phyloP scores from a whole-genome alignment of 345 rosid species.

The Eutrema japonicum region DNA sequence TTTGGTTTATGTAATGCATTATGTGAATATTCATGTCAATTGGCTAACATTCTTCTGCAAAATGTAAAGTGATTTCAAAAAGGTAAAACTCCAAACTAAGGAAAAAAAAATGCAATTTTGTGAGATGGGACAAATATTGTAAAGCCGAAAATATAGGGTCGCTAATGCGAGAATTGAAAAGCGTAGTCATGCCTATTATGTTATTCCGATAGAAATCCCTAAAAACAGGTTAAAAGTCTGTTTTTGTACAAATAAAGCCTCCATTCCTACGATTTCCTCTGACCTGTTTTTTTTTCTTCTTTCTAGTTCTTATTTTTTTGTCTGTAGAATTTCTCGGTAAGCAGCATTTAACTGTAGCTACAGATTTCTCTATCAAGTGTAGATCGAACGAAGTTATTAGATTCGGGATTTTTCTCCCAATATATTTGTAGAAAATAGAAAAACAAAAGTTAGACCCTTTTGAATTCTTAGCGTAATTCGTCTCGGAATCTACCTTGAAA shows the following conservation, averaged over 20 bases:
- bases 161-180: neutral
- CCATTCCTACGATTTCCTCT: neutral
- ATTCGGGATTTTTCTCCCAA: slow-evolving; percentile 15
- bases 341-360: slow-evolving; percentile 29
- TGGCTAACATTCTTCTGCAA: no score
- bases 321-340: slow-evolving; percentile 13
- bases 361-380: slow-evolving; percentile 4
- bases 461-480: neutral
- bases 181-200: no score
- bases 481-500: neutral
- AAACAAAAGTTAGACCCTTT: slow-evolving; percentile 5
- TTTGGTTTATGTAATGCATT: no score
- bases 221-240: neutral
- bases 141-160: neutral
- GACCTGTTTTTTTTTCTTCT: no score
- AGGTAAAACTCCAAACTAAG: no score
- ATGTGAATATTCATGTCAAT: no score
- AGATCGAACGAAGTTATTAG: slow-evolving; percentile 24
- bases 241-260: neutral
- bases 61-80: no score
- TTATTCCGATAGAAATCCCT: slow-evolving; percentile 31
- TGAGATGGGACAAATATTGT: neutral
- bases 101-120: no score
- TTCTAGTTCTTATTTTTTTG: neutral
- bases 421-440: slow-evolving; percentile 20